phyloP scores from a whole-genome alignment of 169 alveolate genomes.

The Eimeria sp. region DNA sequence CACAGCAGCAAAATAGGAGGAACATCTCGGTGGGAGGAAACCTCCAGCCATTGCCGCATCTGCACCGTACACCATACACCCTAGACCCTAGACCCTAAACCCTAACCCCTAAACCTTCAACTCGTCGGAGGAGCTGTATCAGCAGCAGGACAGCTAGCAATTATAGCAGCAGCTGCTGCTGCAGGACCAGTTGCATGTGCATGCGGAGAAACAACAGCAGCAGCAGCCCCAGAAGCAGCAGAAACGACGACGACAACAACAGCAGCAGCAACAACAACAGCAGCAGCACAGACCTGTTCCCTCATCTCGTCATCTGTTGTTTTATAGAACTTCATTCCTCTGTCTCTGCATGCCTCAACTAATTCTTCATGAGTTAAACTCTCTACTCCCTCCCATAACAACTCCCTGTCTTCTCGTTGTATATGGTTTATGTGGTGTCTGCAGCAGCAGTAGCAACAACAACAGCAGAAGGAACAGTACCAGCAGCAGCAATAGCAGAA shows the following conservation, averaged over 20 bases:
- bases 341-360: constrained; percentile 90
- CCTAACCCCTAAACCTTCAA: neutral
- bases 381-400: constrained; percentile 94
- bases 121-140: neutral
- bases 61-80: constrained; percentile 78
- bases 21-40: constrained; percentile 91
- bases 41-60: constrained; percentile 91
- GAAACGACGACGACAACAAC: neutral
- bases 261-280: neutral
- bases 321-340: constrained; percentile 92
- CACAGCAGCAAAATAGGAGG: constrained; percentile 92
- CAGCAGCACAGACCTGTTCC: constrained; percentile 58
- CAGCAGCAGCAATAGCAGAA: neutral
- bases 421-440: constrained; percentile 90
- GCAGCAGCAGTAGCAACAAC: constrained; percentile 83
- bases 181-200: too few relatives aligned
- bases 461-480: neutral
- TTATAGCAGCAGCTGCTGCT: too few relatives aligned
- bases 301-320: constrained; percentile 90
- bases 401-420: constrained; percentile 92
- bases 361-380: constrained; percentile 90
- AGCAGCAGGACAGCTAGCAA: neutral
- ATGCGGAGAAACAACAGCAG: too few relatives aligned
- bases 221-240: neutral
- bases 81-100: neutral